Evolutionary conservation across 495 filamentous ascomycete genomes (phyloP).

Genomic region (Podospora anserina): DNA sequence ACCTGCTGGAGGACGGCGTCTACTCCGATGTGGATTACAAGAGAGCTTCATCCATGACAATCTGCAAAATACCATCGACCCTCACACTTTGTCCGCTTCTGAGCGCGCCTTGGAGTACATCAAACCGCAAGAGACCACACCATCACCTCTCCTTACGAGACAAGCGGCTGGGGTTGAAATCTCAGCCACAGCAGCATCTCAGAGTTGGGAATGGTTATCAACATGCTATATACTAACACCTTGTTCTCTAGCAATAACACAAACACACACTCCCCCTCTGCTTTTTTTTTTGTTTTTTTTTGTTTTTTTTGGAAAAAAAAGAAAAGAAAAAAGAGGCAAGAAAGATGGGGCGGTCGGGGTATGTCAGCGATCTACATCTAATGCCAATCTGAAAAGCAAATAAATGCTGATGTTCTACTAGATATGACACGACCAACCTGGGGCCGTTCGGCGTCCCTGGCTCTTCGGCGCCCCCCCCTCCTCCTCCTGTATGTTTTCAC

Average conservation of each 20-base stretch:
- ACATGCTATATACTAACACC: not conserved
- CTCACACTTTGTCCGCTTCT: no score
- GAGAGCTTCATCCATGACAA: slow-evolving; percentile 19
- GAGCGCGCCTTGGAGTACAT: no score
- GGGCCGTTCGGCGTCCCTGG: not conserved
- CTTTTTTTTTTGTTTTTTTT: not conserved
- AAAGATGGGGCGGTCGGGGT: not conserved
- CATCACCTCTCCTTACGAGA: no score
- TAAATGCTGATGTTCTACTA: no score
- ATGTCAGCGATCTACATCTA: no score
- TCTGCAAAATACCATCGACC: no score
- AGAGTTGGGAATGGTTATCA: not conserved
- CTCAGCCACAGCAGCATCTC: not conserved
- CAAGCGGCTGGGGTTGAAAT: not conserved
- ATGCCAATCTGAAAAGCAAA: no score
- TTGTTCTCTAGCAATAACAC: not conserved
- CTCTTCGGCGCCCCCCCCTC: no score
- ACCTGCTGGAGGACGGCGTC: slow-evolving; percentile 46
- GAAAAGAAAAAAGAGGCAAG: not conserved
- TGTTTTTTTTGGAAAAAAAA: no score
- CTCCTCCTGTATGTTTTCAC: no score
- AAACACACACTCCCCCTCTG: not conserved
- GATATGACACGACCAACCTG: not conserved
- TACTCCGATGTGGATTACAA: slow-evolving; percentile 56
- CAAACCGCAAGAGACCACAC: no score